Evolutionary conservation across 306 rosid genomes (phyloP).

Genomic region (Corylus avellana): DNA sequence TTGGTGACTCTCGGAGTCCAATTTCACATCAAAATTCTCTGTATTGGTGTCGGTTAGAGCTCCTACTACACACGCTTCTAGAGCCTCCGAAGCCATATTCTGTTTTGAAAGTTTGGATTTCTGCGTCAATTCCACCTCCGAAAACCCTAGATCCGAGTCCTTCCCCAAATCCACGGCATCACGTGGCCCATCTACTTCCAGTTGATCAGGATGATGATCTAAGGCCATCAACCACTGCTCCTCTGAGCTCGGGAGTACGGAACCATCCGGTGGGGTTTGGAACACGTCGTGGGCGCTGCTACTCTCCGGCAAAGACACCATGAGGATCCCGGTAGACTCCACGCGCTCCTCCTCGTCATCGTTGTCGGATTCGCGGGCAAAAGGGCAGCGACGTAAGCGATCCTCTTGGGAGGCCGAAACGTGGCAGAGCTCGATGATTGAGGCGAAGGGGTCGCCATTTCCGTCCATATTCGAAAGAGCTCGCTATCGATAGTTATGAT

Average conservation of each 20-base stretch:
- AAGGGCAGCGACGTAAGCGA: constrained; percentile 9
- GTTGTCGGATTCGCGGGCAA: background rate
- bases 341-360: background rate
- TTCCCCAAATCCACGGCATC: constrained; percentile 33
- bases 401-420: constrained; percentile 37
- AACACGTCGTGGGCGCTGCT: constrained; percentile 40
- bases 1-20: background rate
- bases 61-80: background rate
- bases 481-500: no score
- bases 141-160: constrained; percentile 41
- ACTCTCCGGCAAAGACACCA: constrained; percentile 41
- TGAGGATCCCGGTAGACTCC: constrained; percentile 22
- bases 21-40: background rate
- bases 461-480: background rate
- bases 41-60: background rate
- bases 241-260: constrained; percentile 24
- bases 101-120: constrained; percentile 26
- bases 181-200: background rate
- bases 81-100: constrained; percentile 5
- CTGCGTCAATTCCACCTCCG: background rate
- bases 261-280: constrained; percentile 56
- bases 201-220: background rate
- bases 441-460: constrained; percentile 14
- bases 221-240: constrained; percentile 5
- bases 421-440: constrained; percentile 3